Evolutionary conservation across 2,329 filamentous ascomycete genomes (phyloP), one percentile per base, ranked within the genome.

Genomic region (Amylocarpus encephaloides): DNA sequence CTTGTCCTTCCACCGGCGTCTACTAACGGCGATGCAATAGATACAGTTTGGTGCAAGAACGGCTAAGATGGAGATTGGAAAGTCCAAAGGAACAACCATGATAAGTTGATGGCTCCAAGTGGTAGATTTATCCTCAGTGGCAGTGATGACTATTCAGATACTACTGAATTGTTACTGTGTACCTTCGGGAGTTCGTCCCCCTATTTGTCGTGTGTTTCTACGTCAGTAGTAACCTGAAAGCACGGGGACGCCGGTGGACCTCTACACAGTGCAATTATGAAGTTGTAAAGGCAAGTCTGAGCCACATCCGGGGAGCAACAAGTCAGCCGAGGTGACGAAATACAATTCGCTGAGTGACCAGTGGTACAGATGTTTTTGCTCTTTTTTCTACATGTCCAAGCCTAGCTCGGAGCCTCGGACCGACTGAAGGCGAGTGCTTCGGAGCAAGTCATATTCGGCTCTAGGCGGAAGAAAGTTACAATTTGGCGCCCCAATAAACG

Each of bases 11-110:
- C 56, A 56, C 62, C 60, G 18, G 59, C 43, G 49, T 33, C 18
- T 29, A n/a, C 22, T 46, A 26, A 26, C 22, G 22, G 22, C 22
- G 22, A 26, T 32, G 38, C 16, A 42, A 40, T 55, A 85, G 82
- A 90, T 91, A 51, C 88, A 93, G 68, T 93, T 93, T 63, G 88
- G 88, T 12, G 82, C 88, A 2, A 75, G 86, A 58, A 91, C 87
- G 3, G 88, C 88, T 12, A 93, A 91, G 71, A 91, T 92, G 82
- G 83, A 89, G 64, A 78, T 72, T 50, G 78, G 80, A 4, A 80
- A 73, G 61, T 78, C 78, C 11, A 89, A 85, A 61, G 86, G 86
- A 0, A 89, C 86, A 3, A 78, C 81, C 42, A 60, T 79, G 6
- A 73, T 84, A 53, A 69, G 71, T 13, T 76, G 60, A 75, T 34